Evolutionary conservation across 352 stramenopile genomes (phyloP).

Genomic region (Pythium angustatum): DNA sequence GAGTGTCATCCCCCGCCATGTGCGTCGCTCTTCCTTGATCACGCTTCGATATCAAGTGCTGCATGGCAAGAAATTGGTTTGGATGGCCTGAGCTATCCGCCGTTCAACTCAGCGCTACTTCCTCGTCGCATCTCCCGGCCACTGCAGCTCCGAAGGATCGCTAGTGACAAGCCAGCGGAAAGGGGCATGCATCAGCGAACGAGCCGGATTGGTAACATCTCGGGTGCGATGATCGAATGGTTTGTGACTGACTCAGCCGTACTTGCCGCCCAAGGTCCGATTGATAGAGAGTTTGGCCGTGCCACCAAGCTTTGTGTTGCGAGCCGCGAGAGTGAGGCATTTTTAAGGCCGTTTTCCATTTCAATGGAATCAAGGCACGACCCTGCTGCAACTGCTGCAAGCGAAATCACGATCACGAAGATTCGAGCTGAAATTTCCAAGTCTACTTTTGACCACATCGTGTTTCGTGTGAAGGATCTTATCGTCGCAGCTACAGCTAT

Average conservation of each 20-base stretch:
- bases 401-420: slow-evolving; percentile 28
- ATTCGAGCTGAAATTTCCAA: slow-evolving; percentile 37
- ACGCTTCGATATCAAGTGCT: slow-evolving; percentile 41
- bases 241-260: neutral
- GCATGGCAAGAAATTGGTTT: slow-evolving; percentile 57
- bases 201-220: slow-evolving; percentile 54
- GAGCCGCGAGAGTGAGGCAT: slow-evolving; percentile 30
- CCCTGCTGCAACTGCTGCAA: neutral
- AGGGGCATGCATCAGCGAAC: slow-evolving; percentile 27
- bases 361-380: slow-evolving; percentile 16
- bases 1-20: slow-evolving; percentile 24
- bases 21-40: slow-evolving; percentile 53
- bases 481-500: slow-evolving; percentile 7
- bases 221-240: slow-evolving; percentile 28
- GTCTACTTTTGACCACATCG: slow-evolving; percentile 28
- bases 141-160: slow-evolving; percentile 44
- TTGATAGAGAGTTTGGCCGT: slow-evolving; percentile 1
- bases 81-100: slow-evolving; percentile 72
- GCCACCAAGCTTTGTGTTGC: neutral
- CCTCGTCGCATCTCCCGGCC: slow-evolving; percentile 48
- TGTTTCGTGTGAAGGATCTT: slow-evolving; percentile 8
- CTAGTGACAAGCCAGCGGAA: slow-evolving; percentile 35
- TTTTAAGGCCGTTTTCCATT: slow-evolving; percentile 56
- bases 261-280: neutral
- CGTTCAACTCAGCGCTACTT: slow-evolving; percentile 71